Conservation (phyloP, 495 filamentous ascomycete species). For the Annulohypoxylon maeteangense region DNA sequence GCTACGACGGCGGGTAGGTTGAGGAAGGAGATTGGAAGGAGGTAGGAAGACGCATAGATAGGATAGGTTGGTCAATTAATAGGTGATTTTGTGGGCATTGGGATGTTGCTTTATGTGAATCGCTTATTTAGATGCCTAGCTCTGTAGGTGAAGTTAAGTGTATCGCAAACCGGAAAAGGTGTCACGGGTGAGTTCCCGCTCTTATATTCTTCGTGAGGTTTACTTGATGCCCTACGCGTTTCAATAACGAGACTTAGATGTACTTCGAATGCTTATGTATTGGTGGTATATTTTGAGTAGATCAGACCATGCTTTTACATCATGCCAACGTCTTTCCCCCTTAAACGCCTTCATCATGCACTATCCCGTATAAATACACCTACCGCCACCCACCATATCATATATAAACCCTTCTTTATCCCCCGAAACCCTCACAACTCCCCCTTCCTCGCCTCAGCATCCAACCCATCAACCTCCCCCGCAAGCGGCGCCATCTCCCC, state of each 20-base stretch:
- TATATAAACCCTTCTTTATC: background rate
- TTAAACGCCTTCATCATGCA: conserved; percentile 5
- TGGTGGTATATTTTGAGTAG: background rate
- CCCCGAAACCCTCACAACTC: conserved; percentile 42
- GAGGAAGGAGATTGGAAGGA: conserved; percentile 69
- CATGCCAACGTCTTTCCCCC: background rate
- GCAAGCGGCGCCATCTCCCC: conserved; percentile 46
- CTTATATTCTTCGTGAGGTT: no score
- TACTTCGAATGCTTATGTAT: background rate
- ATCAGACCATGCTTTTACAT: background rate
- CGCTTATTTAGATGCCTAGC: background rate
- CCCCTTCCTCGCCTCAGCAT: conserved; percentile 51
- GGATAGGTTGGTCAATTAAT: background rate
- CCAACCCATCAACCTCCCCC: conserved; percentile 51
- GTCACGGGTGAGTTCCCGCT: no score
- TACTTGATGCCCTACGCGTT: no score
- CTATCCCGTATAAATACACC: background rate
- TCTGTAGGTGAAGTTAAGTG: background rate
- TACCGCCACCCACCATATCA: background rate
- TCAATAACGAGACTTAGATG: no score
- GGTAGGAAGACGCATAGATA: conserved; percentile 40
- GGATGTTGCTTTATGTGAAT: background rate
- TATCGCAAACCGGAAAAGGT: background rate
- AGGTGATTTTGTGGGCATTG: background rate
- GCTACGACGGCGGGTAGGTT: conserved; percentile 77